Evolutionary conservation across 129 eudicot species (phyloP).

Genomic region (Helianthus annuus): DNA sequence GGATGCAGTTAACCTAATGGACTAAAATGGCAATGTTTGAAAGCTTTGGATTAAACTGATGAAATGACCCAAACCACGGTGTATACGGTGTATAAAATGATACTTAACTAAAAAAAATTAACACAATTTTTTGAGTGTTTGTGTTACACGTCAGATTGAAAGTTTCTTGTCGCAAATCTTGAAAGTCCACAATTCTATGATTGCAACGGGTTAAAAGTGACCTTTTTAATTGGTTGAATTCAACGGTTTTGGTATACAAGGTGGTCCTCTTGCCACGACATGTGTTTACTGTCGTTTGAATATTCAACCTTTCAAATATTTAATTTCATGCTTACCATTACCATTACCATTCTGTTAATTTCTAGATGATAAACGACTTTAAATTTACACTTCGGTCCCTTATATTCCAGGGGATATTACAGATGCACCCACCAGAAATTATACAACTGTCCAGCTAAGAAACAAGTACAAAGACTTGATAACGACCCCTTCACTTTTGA

Average conservation of each 20-base stretch:
- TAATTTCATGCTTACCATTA: not conserved
- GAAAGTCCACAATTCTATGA: slow-evolving; percentile 33
- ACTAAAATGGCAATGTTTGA: too few species aligned
- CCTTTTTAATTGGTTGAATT: slow-evolving; percentile 34
- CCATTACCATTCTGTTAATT: too few species aligned
- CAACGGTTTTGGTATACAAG: slow-evolving; percentile 30
- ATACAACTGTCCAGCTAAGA: slow-evolving; percentile 81
- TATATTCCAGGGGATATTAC: slow-evolving; percentile 57
- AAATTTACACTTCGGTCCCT: slow-evolving; percentile 12
- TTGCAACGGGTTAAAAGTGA: slow-evolving; percentile 28
- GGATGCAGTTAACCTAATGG: too few species aligned
- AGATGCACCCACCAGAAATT: slow-evolving; percentile 89
- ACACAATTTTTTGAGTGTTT: not conserved
- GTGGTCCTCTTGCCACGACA: slow-evolving; percentile 38
- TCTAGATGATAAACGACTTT: not conserved
- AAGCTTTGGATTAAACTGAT: too few species aligned
- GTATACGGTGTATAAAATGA: too few species aligned
- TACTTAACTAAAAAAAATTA: too few species aligned
- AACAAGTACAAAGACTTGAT: slow-evolving; percentile 87
- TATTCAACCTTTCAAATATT: slow-evolving; percentile 33
- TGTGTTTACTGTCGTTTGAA: slow-evolving; percentile 28
- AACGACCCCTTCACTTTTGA: slow-evolving; percentile 64
- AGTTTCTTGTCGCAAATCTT: slow-evolving; percentile 25
- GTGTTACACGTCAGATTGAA: slow-evolving; percentile 16
- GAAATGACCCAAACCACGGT: too few species aligned